Evolutionary conservation across 2,329 filamentous ascomycete species (phyloP).

Genomic region (Coleophoma eucalyptorum): DNA sequence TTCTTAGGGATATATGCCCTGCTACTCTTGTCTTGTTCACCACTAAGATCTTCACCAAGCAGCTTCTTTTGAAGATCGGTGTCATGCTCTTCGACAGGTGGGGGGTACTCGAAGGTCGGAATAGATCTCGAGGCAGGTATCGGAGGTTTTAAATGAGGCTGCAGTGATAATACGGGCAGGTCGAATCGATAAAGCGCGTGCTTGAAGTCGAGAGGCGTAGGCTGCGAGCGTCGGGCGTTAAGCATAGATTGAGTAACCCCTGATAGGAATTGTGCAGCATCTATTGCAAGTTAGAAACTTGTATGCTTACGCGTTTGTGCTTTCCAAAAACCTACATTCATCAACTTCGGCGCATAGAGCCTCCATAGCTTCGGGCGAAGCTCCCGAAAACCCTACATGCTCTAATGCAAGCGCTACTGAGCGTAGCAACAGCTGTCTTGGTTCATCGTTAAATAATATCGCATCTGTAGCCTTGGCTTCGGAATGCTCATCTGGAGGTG

Average conservation of each 20-base stretch:
- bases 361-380: conserved; percentile 53
- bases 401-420: conserved; percentile 52
- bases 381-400: conserved; percentile 54
- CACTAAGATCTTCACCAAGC: conserved; percentile 51
- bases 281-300: conserved; percentile 16
- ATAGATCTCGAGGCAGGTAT: conserved; percentile 32
- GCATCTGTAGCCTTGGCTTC: neutral
- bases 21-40: conserved; percentile 50
- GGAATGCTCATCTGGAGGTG: conserved; percentile 17
- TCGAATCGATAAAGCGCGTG: conserved; percentile 47
- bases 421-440: conserved; percentile 38
- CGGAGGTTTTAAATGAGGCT: conserved; percentile 53
- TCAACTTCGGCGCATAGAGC: conserved; percentile 53
- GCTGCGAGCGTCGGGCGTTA: conserved; percentile 39
- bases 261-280: conserved; percentile 24
- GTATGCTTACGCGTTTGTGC: neutral
- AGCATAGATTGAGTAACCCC: conserved; percentile 24
- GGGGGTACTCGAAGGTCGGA: conserved; percentile 28
- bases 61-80: conserved; percentile 33
- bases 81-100: conserved; percentile 33
- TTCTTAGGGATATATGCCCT: conserved; percentile 53
- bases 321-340: conserved; percentile 42
- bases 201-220: conserved; percentile 55
- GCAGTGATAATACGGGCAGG: conserved; percentile 45
- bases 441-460: conserved; percentile 23